Base-by-base conservation (phyloP, 2,329 filamentous ascomycete species). In the Metarhizium sp. region DNA sequence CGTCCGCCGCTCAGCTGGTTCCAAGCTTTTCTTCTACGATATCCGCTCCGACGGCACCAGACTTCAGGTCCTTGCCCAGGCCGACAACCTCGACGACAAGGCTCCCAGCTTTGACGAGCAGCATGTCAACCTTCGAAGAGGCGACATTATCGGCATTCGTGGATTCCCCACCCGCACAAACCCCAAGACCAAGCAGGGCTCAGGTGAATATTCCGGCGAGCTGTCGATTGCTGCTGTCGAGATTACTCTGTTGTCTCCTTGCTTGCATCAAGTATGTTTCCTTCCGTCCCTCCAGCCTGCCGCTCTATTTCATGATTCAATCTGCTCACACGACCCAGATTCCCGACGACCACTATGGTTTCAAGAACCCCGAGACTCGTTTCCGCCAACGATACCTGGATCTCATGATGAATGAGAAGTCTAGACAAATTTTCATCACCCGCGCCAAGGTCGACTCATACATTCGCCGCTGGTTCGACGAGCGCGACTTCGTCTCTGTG, bases 331-430 rank as follows among this genome's bases (percentile, higher is more conserved):
- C 25, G 20, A 32, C n/a, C 3, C 32, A 68, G 66, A 69, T 73
- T 62, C 94, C 94, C 55, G 87, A 88, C 59, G 90, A 94, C 72
- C 87, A 92, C 74, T 96, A 90, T 69, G 92, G 92, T 59, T 91
- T 97, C 78, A 92, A 95, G 79, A 92, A 97, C 70, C 84, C 91
- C 68, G 94, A 99, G 74, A 88, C 92, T 73, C 85, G 94, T 58
- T 92, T 90, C 80, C 88, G 95, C 64, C 89, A 96, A 76, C 84
- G 92, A 58, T 95, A 96, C 71, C 84, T 99, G 53, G 94, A 99
- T 72, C 78, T 99, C 64, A 94, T 99, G 73, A 95, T 97, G 87
- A 96, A 99, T 74, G 88, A 95, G 67, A 80, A 80, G 59, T 90
- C 88, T 49, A 84, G 91, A 55, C 82, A 95, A 58, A 87, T 92